phyloP scores from a whole-genome alignment of 2,329 filamentous ascomycete species.

The Pyrenochaeta sp. region DNA sequence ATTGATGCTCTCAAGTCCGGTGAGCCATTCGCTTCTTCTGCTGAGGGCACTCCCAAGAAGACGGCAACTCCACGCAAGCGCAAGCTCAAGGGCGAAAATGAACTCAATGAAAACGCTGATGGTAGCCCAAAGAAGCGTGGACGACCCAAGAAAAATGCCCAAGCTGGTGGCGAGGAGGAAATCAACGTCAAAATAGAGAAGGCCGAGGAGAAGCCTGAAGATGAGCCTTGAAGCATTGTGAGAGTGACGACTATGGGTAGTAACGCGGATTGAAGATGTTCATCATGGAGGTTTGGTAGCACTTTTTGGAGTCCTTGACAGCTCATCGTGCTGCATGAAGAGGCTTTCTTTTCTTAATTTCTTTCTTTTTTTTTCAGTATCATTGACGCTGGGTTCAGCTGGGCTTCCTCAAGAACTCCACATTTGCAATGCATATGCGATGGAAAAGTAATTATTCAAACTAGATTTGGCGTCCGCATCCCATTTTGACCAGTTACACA shows the following conservation, averaged over 20 bases:
- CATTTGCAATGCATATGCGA: too few relatives aligned
- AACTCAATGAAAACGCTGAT: slow-evolving; percentile 3
- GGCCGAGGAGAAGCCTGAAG: slow-evolving; percentile 1
- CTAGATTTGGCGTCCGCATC: too few relatives aligned
- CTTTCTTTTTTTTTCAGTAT: too few relatives aligned
- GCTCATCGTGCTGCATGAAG: neutral
- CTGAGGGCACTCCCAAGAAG: slow-evolving; percentile 14
- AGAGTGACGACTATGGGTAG: neutral
- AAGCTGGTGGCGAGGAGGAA: neutral
- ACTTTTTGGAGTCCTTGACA: too few relatives aligned
- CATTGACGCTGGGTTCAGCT: too few relatives aligned
- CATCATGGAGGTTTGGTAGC: neutral
- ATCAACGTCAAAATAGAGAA: slow-evolving; percentile 2
- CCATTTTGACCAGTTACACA: too few relatives aligned
- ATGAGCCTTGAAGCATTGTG: neutral
- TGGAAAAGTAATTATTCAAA: too few relatives aligned
- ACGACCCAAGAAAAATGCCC: slow-evolving; percentile 2
- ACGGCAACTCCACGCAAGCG: slow-evolving; percentile 25
- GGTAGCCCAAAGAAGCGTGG: slow-evolving; percentile 12
- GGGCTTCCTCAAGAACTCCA: too few relatives aligned
- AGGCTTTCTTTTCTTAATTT: too few relatives aligned
- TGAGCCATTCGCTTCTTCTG: neutral
- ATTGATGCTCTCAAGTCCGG: slow-evolving; percentile 22
- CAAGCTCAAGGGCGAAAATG: slow-evolving; percentile 17
- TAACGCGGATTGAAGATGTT: neutral